phyloP scores from a whole-genome alignment of 495 filamentous ascomycete genomes.

The Xylaria bambusicola region DNA sequence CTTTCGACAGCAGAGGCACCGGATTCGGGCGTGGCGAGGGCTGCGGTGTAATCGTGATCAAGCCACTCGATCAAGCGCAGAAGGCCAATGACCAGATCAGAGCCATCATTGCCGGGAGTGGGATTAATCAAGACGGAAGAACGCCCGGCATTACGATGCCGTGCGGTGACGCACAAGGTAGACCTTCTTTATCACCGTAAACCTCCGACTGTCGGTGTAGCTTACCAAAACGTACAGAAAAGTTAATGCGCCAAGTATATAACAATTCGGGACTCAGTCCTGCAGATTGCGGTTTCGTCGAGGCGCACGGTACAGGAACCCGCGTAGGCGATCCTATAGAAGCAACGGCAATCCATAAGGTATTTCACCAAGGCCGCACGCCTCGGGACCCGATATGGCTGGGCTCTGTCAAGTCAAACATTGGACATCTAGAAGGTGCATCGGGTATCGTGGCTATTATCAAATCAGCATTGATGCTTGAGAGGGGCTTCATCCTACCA shows the following conservation, averaged over 20 bases:
- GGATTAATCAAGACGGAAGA: conserved; percentile 63
- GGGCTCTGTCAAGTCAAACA: conserved; percentile 61
- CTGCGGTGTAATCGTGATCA: conserved; percentile 59
- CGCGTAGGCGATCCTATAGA: conserved; percentile 64
- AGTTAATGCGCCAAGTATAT: conserved; percentile 49
- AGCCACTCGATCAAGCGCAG: conserved; percentile 60
- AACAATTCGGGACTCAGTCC: conserved; percentile 42
- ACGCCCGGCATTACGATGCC: conserved; percentile 63
- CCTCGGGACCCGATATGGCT: conserved; percentile 49
- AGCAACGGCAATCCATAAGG: conserved; percentile 53
- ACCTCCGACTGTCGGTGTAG: neutral
- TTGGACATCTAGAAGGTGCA: conserved; percentile 61
- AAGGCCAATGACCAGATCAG: conserved; percentile 59
- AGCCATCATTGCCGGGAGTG: conserved; percentile 61
- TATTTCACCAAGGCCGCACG: conserved; percentile 40
- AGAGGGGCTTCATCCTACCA: conserved; percentile 54
- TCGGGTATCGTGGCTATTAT: conserved; percentile 60
- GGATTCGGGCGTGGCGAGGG: conserved; percentile 71
- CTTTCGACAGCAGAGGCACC: conserved; percentile 62
- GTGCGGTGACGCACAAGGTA: conserved; percentile 56
- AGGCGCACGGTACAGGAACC: conserved; percentile 62
- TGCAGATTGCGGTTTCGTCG: conserved; percentile 47
- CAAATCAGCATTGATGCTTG: conserved; percentile 60
- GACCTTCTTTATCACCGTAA: neutral
- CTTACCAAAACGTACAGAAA: conserved; percentile 37